Base-by-base conservation (phyloP, 1,284 basidiomycete genomes). In the Phellopilus nigrolimitatus region DNA sequence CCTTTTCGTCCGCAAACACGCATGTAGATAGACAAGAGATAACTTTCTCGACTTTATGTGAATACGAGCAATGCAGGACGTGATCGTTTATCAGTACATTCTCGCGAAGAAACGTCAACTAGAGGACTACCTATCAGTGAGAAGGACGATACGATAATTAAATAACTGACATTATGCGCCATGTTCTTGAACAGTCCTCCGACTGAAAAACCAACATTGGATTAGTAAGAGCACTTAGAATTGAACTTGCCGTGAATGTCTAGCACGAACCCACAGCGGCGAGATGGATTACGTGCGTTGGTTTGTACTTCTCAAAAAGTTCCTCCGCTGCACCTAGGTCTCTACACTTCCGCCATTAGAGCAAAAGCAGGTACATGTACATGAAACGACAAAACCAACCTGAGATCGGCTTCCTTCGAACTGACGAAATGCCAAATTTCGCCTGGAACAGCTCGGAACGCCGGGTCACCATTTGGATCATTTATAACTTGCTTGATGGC, bases 81-180 rank as follows among this genome's bases (percentile, higher is more conserved):
- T 92, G 90, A 64, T 94, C 90, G 68, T 95, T 95, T 71, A 95
- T 95, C 54, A 90, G 75, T 60, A 86, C 78, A 68, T 95, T 95
- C 62, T 95, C 91, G 33, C 91, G 82, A 21, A 94, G 75, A 75
- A 95, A 93, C 19, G 87, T 89, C 50, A 88, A 74, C 84, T 90
- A 54, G 4, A 48, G 28, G 47, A 43, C 25, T n/a, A n/a, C n/a
- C n/a, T n/a, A n/a, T n/a, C n/a, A n/a, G n/a, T n/a, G n/a, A n/a
- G n/a, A n/a, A n/a, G 39, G 21, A 37, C 17, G 34, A 43, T 13
- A 22, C 37, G 13, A 41, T 50, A 15, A 13, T n/a, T 25, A 15
- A 19, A 22, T 6, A 13, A 52, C 68, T 30, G 51, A 82, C 88
- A 68, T 95, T 94, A 70, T 84, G 82, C 62, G 87, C 85, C 86